Evolutionary conservation across 1,284 basidiomycete species (phyloP), one percentile per base, ranked within the genome.

Genomic region (Singerocomus inundabilis): DNA sequence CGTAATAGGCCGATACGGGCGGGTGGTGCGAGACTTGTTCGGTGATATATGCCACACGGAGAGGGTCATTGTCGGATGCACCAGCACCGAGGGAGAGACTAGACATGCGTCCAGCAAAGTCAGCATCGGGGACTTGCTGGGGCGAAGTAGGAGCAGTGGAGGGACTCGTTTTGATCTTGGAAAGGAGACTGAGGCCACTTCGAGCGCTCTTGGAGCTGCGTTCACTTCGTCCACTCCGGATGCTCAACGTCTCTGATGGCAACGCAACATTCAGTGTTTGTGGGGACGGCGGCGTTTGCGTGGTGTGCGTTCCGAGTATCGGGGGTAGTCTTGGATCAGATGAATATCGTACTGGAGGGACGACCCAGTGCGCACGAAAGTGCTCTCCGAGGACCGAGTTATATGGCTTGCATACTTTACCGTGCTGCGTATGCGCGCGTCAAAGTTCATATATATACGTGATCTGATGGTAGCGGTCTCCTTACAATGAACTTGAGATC

Each of bases 21-120:
- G 96, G 97, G 63, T 99, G 96, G 71, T 99, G 96, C 9, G 92
- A 97, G 36, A 98, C 85, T 71, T 96, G 93, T 64, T 90, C 87
- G 25, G 86, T 89, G 52, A 90, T 67, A 68, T 81, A 90, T 3
- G 81, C 80, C 36, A 93, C 80, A 11, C 88, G 84, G 24, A 85
- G 70, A 28, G 51, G 30, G 16, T 61, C 64, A 3, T 46, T 51
- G 3, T 64, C 58, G 5, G 54, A 49, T 8, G 46, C 54, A 59
- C 56, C 59, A 15, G 72, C 70, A 26, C 70, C 72, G 38, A 88
- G 74, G 58, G 75, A 82, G 37, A 86, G 77, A 48, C 72, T 79
- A 12, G 85, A 86, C 58, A 83, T 74, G 50, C 75, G 74, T 9
- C 79, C 81, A 35, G 75, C 73, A 44, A 79, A 59, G 50, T 70